Percentiles rank a stretch among this genome's conserved stretches.
These are phyloP conservation scores for Jamesozyma lodderae DNA, from an alignment of 805 yeast species.

Conservation along the genomic window DNA sequence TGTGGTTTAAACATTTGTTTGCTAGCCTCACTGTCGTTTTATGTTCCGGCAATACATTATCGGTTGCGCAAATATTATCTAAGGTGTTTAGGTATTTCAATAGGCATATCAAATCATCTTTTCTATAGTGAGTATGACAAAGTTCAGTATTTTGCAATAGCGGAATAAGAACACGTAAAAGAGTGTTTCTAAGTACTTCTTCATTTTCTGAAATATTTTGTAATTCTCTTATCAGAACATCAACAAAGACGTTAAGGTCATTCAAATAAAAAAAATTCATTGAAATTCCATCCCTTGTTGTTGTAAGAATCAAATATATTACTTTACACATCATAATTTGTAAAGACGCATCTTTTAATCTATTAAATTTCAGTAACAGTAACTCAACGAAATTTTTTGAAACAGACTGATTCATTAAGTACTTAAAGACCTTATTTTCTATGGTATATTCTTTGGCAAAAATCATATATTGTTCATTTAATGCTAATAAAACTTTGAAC, in stretches of 20 bases:
- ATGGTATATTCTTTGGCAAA: conserved; percentile 30
- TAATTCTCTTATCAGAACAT: conserved; percentile 73
- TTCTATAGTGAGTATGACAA: conserved; percentile 47
- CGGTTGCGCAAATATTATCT: conserved; percentile 21
- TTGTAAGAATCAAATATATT: conserved; percentile 61
- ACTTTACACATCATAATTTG: conserved; percentile 75
- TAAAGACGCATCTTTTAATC: conserved; percentile 58
- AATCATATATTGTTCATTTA: conserved; percentile 85
- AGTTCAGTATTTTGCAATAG: conserved; percentile 59
- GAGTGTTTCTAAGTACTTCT: conserved; percentile 55
- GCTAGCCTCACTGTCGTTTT: conserved; percentile 37
- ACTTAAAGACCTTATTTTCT: conserved; percentile 47
- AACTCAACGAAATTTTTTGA: conserved; percentile 57
- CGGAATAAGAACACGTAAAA: conserved; percentile 66
- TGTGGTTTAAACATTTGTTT: conserved; percentile 28
- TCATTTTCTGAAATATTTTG: conserved; percentile 55
- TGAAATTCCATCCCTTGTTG: conserved; percentile 40
- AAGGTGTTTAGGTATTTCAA: conserved; percentile 37
- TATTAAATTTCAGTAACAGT: conserved; percentile 64
- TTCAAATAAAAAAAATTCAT: conserved; percentile 67
- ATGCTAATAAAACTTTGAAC: conserved; percentile 59
- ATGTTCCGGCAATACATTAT: conserved; percentile 18
- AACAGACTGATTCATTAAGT: conserved; percentile 36
- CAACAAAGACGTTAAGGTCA: conserved; percentile 75
- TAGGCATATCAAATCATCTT: conserved; percentile 41